These are phyloP conservation scores for Botryotinia globosa DNA, from an alignment of 2,329 filamentous ascomycete species.

Conservation along the genomic window DNA sequence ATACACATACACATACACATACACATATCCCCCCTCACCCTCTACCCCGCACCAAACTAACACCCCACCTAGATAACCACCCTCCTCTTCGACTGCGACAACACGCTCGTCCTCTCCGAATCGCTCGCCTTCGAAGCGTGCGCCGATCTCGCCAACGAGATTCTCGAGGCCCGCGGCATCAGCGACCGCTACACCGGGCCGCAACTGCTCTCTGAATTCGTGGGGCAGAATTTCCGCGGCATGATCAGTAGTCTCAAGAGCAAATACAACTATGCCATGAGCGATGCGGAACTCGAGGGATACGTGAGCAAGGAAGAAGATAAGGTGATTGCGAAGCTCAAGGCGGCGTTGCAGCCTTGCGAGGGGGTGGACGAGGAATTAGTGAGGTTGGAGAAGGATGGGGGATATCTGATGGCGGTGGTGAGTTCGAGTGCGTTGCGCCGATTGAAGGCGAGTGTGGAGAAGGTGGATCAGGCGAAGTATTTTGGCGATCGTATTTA, in stretches of 20 bases:
- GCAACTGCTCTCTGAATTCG: slow-evolving; percentile 78
- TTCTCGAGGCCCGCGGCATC: slow-evolving; percentile 66
- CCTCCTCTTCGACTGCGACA: slow-evolving; percentile 77
- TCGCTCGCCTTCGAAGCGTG: slow-evolving; percentile 88
- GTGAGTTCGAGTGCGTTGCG: slow-evolving; percentile 78
- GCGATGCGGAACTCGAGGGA: slow-evolving; percentile 63
- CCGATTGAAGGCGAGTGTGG: slow-evolving; percentile 72
- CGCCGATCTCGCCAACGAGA: slow-evolving; percentile 83
- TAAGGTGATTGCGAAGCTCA: slow-evolving; percentile 77
- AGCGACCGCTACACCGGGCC: slow-evolving; percentile 71
- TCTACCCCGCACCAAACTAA: background rate
- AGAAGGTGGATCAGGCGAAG: slow-evolving; percentile 74
- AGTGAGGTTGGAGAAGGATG: slow-evolving; percentile 56
- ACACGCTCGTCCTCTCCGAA: slow-evolving; percentile 91
- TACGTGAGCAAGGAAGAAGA: slow-evolving; percentile 79
- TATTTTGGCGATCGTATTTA: slow-evolving; percentile 81
- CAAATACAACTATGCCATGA: slow-evolving; percentile 71
- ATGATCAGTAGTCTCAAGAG: slow-evolving; percentile 78
- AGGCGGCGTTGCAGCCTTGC: slow-evolving; percentile 65
- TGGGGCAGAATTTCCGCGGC: slow-evolving; percentile 91
- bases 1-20: too few species aligned
- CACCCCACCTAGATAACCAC: slow-evolving; percentile 57
- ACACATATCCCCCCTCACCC: background rate
- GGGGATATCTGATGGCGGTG: slow-evolving; percentile 72
- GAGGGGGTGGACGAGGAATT: slow-evolving; percentile 66